Conservation (phyloP, 2,329 filamentous ascomycete genomes). For the Alternaria viburni region DNA sequence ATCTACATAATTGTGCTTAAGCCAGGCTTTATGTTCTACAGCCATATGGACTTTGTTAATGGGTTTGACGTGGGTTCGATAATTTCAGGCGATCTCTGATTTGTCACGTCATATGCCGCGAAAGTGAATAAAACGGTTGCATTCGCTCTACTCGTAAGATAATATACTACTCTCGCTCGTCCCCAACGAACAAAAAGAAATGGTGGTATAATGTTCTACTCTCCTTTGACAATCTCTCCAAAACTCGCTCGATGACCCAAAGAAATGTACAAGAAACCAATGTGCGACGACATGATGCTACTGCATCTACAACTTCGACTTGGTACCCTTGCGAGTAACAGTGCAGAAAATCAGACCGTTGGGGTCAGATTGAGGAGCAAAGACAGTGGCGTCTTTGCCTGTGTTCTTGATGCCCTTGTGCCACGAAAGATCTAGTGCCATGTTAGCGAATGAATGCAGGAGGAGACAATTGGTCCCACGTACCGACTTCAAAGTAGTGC, state of each 20-base stretch:
- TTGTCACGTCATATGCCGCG: neutral
- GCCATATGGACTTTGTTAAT: neutral
- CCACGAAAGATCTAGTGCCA: constrained; percentile 81
- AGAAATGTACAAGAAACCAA: constrained; percentile 23
- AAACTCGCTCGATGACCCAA: constrained; percentile 15
- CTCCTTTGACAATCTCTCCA: constrained; percentile 22
- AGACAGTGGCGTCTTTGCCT: constrained; percentile 93
- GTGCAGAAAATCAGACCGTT: constrained; percentile 97
- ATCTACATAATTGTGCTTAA: neutral
- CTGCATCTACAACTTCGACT: constrained; percentile 51
- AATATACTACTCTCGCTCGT: constrained; percentile 23
- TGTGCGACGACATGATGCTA: constrained; percentile 8
- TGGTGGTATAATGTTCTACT: constrained; percentile 40
- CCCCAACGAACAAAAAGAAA: constrained; percentile 10
- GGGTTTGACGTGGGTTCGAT: neutral
- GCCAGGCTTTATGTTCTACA: neutral
- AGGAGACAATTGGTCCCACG: constrained; percentile 44
- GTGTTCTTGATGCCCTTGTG: constrained; percentile 95
- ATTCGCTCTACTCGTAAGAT: constrained; percentile 1
- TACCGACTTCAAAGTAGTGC: constrained; percentile 96
- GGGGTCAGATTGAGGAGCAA: constrained; percentile 88
- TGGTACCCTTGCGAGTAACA: constrained; percentile 66
- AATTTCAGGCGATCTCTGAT: neutral
- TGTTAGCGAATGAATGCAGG: constrained; percentile 12
- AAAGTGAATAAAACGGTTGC: neutral